A percentile compares a stretch with the other conserved stretches of the same genome.
Conservation (phyloP, 306 rosid species). For the Corylus heterophylla region DNA sequence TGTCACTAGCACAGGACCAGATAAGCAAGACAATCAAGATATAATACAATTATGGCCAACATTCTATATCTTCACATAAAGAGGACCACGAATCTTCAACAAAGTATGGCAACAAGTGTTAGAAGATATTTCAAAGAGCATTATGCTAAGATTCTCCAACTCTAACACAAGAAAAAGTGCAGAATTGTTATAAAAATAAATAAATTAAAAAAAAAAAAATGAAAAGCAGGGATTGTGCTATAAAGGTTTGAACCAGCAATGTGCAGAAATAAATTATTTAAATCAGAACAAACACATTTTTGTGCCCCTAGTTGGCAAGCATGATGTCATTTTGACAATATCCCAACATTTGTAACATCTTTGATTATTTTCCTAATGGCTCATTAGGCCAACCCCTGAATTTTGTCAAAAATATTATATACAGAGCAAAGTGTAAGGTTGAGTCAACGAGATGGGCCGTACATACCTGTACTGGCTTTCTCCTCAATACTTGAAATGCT, state of each 20-base stretch:
- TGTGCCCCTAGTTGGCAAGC: background rate
- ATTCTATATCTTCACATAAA: background rate
- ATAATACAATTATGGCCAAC: background rate
- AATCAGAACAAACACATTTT: background rate
- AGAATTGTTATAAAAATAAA: no score
- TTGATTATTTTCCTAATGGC: background rate
- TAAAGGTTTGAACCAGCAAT: background rate
- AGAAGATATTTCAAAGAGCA: background rate
- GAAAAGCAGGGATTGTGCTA: background rate
- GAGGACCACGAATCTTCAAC: background rate
- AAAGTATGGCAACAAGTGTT: background rate
- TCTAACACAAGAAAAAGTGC: background rate
- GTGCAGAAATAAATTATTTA: background rate
- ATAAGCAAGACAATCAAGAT: background rate
- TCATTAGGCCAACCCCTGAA: background rate
- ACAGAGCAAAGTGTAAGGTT: background rate
- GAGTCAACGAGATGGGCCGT: background rate
- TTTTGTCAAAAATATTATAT: background rate
- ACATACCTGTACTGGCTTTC: conserved; percentile 92
- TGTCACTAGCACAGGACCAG: background rate
- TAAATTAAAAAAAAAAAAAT: no score
- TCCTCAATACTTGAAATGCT: conserved; percentile 93
- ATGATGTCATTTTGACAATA: background rate
- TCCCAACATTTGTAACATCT: background rate
- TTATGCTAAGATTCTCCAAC: background rate